Conservation (phyloP, 2,329 filamentous ascomycete genomes). For the Fusarium ramigenum region DNA sequence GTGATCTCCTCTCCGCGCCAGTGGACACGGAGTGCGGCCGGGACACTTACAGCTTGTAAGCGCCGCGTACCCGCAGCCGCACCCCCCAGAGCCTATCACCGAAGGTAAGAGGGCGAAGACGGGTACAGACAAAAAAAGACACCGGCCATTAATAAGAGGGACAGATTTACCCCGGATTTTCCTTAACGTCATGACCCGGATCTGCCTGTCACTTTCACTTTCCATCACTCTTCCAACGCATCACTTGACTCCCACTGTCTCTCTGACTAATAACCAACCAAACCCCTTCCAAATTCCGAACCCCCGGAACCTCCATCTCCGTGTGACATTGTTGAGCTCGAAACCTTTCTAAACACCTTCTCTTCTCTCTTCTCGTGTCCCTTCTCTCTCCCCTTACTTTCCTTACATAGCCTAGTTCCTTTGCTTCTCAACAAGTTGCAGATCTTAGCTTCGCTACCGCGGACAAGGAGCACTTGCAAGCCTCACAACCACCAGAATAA, state of each 20-base stretch:
- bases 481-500: conserved; percentile 18
- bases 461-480: conserved; percentile 26
- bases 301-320: conserved; percentile 15
- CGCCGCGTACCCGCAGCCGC: conserved; percentile 25
- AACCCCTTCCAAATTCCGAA: conserved; percentile 9
- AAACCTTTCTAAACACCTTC: not conserved
- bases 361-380: not conserved
- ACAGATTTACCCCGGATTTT: conserved; percentile 39
- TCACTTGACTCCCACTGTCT: conserved; percentile 13
- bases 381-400: conserved; percentile 26
- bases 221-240: conserved; percentile 13
- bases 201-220: not conserved
- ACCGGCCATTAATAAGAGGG: conserved; percentile 25
- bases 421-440: conserved; percentile 27
- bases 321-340: conserved; percentile 10
- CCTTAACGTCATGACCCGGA: conserved; percentile 31
- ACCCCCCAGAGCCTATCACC: conserved; percentile 21
- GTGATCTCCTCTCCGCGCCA: conserved; percentile 11
- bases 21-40: conserved; percentile 23
- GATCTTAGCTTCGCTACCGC: conserved; percentile 21
- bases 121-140: not conserved
- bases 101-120: not conserved
- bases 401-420: conserved; percentile 28
- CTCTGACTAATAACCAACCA: not conserved
- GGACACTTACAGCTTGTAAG: conserved; percentile 7